These are phyloP conservation scores for Pythium brassicae DNA, from an alignment of 352 stramenopile species.

Conservation along the genomic window DNA sequence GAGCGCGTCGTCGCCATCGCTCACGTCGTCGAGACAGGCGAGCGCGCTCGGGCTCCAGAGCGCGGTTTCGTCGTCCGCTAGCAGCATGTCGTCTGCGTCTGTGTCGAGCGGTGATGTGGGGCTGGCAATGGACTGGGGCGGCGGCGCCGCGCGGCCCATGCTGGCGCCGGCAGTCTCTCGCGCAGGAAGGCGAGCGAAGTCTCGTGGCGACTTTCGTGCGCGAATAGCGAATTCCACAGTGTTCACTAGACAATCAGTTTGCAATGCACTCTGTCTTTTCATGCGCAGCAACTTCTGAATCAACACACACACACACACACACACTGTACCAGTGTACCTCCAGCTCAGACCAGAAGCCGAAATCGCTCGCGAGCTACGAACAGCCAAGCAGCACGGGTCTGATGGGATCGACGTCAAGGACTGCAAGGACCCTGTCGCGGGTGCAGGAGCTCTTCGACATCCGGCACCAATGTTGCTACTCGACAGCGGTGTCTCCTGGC, in stretches of 20 bases:
- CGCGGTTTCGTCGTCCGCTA: conserved; percentile 2
- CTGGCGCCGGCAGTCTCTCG: background rate
- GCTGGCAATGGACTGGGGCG: background rate
- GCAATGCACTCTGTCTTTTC: too few relatives aligned
- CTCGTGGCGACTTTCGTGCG: background rate
- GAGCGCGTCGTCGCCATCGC: background rate
- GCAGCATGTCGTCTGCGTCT: conserved; percentile 7
- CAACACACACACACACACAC: too few relatives aligned
- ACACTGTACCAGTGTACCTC: too few relatives aligned
- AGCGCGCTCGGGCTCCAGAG: conserved; percentile 12
- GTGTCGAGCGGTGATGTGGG: background rate
- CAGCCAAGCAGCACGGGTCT: too few relatives aligned
- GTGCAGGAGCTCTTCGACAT: too few relatives aligned
- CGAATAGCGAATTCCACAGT: background rate
- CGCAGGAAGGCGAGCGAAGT: conserved; percentile 1
- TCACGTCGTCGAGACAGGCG: conserved; percentile 9
- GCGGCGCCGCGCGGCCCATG: background rate
- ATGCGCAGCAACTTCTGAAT: too few relatives aligned
- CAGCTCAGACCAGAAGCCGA: too few relatives aligned
- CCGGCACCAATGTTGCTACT: too few relatives aligned
- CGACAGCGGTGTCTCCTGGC: too few relatives aligned
- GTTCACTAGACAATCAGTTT: background rate
- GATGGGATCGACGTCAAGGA: too few relatives aligned
- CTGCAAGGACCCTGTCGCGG: too few relatives aligned
- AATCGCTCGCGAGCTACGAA: too few relatives aligned